Percentiles rank a stretch among this genome's conserved stretches.
These are phyloP conservation scores for Thraustochytrium striatum DNA, from an alignment of 352 stramenopile genomes.

Conservation along the genomic window DNA sequence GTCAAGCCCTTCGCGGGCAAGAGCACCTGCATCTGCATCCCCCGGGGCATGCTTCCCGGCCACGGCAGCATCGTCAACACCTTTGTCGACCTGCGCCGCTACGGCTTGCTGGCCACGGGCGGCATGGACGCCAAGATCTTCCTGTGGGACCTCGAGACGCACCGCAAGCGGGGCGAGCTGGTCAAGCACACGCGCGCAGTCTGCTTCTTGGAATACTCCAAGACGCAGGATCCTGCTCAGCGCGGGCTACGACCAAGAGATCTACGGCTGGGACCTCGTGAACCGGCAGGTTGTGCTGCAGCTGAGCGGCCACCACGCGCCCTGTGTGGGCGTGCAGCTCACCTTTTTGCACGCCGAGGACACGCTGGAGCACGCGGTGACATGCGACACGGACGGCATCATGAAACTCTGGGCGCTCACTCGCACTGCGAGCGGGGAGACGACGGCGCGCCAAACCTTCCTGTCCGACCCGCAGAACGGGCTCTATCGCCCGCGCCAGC, in stretches of 20 bases:
- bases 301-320: conserved; percentile 65
- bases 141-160: conserved; percentile 73
- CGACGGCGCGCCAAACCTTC: conserved; percentile 18
- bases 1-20: conserved; percentile 56
- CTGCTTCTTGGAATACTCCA: conserved; percentile 70
- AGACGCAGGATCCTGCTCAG: conserved; percentile 68
- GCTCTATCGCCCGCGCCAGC: conserved; percentile 10
- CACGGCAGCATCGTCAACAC: conserved; percentile 16
- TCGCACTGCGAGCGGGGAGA: conserved; percentile 18
- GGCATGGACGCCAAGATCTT: conserved; percentile 67
- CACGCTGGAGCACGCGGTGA: conserved; percentile 66
- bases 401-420: conserved; percentile 79
- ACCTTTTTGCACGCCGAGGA: conserved; percentile 64
- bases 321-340: conserved; percentile 70
- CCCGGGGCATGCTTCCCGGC: background rate
- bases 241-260: conserved; percentile 75
- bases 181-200: conserved; percentile 65
- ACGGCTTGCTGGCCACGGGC: conserved; percentile 70
- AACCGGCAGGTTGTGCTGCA: conserved; percentile 68
- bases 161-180: conserved; percentile 62
- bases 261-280: conserved; percentile 71
- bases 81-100: conserved; percentile 41
- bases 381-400: conserved; percentile 64
- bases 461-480: conserved; percentile 18
- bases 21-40: conserved; percentile 36